Evolutionary conservation across 495 filamentous ascomycete genomes (phyloP).

Genomic region (Penicillium daleae): DNA sequence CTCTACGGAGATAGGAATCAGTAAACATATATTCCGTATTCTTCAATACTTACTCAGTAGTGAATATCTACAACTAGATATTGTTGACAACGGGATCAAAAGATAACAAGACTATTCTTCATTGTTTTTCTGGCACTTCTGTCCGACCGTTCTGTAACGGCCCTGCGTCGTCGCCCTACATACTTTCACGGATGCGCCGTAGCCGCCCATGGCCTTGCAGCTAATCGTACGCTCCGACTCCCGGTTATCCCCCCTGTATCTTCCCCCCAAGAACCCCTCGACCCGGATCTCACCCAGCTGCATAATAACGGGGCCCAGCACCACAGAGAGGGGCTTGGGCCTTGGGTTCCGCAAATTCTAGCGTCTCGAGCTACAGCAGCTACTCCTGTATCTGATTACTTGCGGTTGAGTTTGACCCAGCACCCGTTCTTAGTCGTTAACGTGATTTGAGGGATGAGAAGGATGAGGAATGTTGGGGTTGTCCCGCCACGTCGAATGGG

Average conservation of each 20-base stretch:
- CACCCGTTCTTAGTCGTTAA: neutral
- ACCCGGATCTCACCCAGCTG: constrained; percentile 6
- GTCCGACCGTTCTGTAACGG: constrained; percentile 20
- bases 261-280: neutral
- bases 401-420: neutral
- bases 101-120: neutral
- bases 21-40: neutral
- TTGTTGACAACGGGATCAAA: neutral
- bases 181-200: constrained; percentile 34
- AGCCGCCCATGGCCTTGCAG: constrained; percentile 20
- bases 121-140: neutral
- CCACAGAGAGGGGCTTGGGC: neutral
- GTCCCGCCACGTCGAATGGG: constrained; percentile 10
- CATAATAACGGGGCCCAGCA: neutral
- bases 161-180: constrained; percentile 31
- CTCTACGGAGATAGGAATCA: neutral
- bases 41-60: neutral
- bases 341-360: constrained; percentile 1
- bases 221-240: neutral
- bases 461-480: constrained; percentile 2
- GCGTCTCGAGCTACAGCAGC: neutral
- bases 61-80: neutral
- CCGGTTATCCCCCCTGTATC: neutral
- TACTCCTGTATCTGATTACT: neutral
- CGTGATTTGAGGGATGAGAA: neutral